Conservation (phyloP, 2,329 filamentous ascomycete genomes). For the Penicillium glabrum region DNA sequence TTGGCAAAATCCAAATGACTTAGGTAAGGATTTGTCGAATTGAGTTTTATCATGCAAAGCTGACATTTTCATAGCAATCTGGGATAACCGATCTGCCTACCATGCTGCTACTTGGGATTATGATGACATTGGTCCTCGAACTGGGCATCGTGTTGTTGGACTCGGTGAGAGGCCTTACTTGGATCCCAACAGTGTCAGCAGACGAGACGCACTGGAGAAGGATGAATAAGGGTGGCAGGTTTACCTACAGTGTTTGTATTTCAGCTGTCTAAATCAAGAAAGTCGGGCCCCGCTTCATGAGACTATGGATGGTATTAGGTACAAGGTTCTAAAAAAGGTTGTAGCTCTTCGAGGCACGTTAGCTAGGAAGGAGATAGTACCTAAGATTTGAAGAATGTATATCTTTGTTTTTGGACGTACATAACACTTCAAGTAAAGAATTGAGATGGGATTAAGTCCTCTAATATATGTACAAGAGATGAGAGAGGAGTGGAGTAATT, state of each 20-base stretch:
- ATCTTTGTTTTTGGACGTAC: too few species aligned
- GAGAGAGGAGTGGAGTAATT: background rate
- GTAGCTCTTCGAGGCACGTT: too few species aligned
- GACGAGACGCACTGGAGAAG: background rate
- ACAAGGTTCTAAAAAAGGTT: too few species aligned
- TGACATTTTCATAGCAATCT: slow-evolving; percentile 47
- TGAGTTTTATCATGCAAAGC: background rate
- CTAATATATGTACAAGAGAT: background rate
- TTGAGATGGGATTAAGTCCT: background rate
- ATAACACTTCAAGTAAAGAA: too few species aligned
- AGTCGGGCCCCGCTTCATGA: too few species aligned
- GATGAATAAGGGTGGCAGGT: background rate
- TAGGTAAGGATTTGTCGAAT: slow-evolving; percentile 21
- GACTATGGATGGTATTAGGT: too few species aligned
- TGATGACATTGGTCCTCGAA: slow-evolving; percentile 48
- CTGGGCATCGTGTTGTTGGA: slow-evolving; percentile 53
- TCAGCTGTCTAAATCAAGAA: too few species aligned
- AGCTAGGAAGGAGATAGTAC: too few species aligned
- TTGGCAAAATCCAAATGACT: slow-evolving; percentile 45
- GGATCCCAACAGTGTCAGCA: slow-evolving; percentile 37
- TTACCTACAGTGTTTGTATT: too few species aligned
- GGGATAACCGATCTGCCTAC: slow-evolving; percentile 60
- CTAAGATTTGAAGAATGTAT: too few species aligned
- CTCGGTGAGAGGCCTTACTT: slow-evolving; percentile 57
- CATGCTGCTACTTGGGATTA: slow-evolving; percentile 58